phyloP scores from a whole-genome alignment of 1,284 basidiomycete species.

The Dichomitus squalens region DNA sequence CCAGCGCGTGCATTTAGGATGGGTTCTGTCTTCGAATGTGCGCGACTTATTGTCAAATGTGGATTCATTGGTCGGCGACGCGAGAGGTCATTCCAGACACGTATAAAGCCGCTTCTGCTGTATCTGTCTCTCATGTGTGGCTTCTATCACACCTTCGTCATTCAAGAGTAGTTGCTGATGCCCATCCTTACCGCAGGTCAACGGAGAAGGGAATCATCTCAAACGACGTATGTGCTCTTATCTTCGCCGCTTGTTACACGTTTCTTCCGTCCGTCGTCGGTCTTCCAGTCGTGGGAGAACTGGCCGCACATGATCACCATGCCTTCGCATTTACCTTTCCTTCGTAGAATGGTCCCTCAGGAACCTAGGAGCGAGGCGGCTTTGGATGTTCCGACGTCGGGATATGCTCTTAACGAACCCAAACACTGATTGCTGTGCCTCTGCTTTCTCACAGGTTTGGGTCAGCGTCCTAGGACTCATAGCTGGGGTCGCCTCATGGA shows the following conservation, averaged over 20 bases:
- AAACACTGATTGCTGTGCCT: not conserved
- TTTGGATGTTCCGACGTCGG: not conserved
- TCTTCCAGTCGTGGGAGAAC: not conserved
- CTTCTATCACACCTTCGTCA: not conserved
- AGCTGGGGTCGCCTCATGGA: slow-evolving; percentile 66
- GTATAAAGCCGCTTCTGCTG: not conserved
- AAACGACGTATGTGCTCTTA: slow-evolving; percentile 50
- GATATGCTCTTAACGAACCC: not conserved
- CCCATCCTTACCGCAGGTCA: slow-evolving; percentile 50
- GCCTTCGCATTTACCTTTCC: not conserved
- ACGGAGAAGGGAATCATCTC: slow-evolving; percentile 64
- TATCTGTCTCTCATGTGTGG: not conserved
- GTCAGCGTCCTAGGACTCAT: slow-evolving; percentile 63
- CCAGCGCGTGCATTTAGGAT: not conserved
- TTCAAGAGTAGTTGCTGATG: not conserved
- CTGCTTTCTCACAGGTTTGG: slow-evolving; percentile 49
- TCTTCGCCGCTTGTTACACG: not conserved
- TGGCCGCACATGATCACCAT: not conserved
- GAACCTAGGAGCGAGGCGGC: not conserved
- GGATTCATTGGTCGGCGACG: not conserved
- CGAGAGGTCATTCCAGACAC: not conserved
- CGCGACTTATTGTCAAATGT: not conserved
- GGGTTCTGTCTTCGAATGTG: not conserved
- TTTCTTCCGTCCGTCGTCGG: not conserved
- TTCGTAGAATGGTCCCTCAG: not conserved